Conservation (phyloP, 805 yeast genomes). For the Candida anglica region DNA sequence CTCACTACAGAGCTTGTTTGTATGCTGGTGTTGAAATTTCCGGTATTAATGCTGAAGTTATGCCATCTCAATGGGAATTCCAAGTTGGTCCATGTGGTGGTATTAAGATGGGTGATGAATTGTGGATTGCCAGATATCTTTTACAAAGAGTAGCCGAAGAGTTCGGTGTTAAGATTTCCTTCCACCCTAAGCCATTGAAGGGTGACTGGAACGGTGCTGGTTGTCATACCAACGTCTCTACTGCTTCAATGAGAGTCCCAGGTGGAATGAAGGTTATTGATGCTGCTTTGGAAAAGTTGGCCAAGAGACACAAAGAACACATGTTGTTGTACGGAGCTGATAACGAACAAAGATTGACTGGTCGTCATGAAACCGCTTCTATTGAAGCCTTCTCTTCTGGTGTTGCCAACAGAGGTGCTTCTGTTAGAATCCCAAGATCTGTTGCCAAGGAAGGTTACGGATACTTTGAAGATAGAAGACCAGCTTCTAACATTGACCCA, state of each 20-base stretch:
- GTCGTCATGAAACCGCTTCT: conserved; percentile 97
- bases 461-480: conserved; percentile 99
- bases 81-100: conserved; percentile 99
- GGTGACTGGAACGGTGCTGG: conserved; percentile 99
- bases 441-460: conserved; percentile 98
- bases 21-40: conserved; percentile 87
- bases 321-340: conserved; percentile 93
- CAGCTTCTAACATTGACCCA: conserved; percentile 99
- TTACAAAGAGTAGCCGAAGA: conserved; percentile 96
- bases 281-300: conserved; percentile 85
- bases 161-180: conserved; percentile 95
- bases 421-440: conserved; percentile 97
- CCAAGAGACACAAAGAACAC: conserved; percentile 96
- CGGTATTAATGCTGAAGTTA: conserved; percentile 98
- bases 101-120: conserved; percentile 93
- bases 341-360: conserved; percentile 93
- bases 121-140: conserved; percentile 94
- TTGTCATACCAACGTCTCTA: conserved; percentile 98
- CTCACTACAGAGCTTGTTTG: conserved; percentile 97
- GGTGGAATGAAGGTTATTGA: conserved; percentile 97
- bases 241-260: conserved; percentile 82
- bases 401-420: conserved; percentile 99
- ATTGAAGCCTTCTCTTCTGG: conserved; percentile 89
- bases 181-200: conserved; percentile 98
- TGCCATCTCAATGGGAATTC: conserved; percentile 99